Conservation (phyloP, 2,329 filamentous ascomycete species). For the Didymella arachidicola region DNA sequence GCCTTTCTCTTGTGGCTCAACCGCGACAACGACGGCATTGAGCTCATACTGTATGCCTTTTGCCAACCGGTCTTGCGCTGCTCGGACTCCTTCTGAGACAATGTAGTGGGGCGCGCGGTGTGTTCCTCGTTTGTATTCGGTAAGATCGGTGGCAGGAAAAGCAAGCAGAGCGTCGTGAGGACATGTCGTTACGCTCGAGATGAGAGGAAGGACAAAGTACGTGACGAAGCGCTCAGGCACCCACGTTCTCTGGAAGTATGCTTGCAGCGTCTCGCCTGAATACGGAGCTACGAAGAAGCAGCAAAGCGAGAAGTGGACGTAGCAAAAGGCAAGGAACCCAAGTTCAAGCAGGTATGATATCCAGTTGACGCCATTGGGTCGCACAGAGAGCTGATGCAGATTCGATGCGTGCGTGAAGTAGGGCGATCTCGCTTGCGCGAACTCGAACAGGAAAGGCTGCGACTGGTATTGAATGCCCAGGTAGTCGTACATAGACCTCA, state of each 20-base stretch:
- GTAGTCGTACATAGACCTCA: slow-evolving; percentile 65
- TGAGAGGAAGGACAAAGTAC: slow-evolving; percentile 63
- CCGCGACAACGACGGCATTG: slow-evolving; percentile 49
- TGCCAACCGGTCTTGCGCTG: slow-evolving; percentile 59
- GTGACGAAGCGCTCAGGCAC: slow-evolving; percentile 58
- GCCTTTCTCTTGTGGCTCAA: slow-evolving; percentile 39
- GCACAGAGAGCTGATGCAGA: slow-evolving; percentile 59
- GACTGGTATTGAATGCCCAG: slow-evolving; percentile 60
- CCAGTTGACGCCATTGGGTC: slow-evolving; percentile 47
- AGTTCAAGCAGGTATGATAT: slow-evolving; percentile 56
- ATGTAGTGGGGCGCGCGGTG: slow-evolving; percentile 61
- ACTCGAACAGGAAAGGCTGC: slow-evolving; percentile 63
- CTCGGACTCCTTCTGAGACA: slow-evolving; percentile 59
- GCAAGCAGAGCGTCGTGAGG: slow-evolving; percentile 59
- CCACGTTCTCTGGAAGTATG: slow-evolving; percentile 61
- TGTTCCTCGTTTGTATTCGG: slow-evolving; percentile 60
- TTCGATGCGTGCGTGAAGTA: slow-evolving; percentile 66
- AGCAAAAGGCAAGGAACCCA: slow-evolving; percentile 57
- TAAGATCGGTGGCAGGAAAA: slow-evolving; percentile 63
- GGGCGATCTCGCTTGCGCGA: slow-evolving; percentile 49
- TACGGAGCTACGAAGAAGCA: slow-evolving; percentile 59
- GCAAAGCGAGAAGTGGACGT: slow-evolving; percentile 63
- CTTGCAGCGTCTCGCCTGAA: slow-evolving; percentile 56
- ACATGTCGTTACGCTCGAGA: slow-evolving; percentile 64
- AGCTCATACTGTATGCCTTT: slow-evolving; percentile 55